Percentiles rank a stretch among this genome's conserved stretches.
These are phyloP conservation scores for Amyloporia xantha DNA, from an alignment of 768 basidiomycete genomes.

Conservation along the genomic window DNA sequence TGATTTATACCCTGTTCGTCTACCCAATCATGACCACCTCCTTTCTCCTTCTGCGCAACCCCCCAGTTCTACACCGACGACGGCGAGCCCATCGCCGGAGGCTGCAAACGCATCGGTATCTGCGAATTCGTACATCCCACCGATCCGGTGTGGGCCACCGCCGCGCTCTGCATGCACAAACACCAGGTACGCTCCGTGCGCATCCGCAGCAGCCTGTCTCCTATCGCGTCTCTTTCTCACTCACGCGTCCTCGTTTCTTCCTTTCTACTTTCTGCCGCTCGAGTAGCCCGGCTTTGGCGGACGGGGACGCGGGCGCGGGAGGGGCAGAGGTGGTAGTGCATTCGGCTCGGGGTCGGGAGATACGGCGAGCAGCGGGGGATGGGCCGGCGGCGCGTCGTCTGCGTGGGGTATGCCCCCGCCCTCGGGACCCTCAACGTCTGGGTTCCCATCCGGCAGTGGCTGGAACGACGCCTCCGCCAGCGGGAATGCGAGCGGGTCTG, in stretches of 20 bases:
- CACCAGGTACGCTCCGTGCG: neutral
- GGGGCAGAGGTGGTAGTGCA: neutral
- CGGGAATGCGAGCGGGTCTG: neutral
- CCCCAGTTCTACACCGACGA: slow-evolving; percentile 21
- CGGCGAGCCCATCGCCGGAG: slow-evolving; percentile 22
- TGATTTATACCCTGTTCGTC: slow-evolving; percentile 8
- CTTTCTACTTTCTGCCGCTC: neutral
- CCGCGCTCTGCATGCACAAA: slow-evolving; percentile 8
- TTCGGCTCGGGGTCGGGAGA: neutral
- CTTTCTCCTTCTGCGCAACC: slow-evolving; percentile 1
- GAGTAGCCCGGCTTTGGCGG: neutral
- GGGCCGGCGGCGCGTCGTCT: neutral
- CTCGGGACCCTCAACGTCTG: neutral
- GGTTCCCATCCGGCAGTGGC: no score
- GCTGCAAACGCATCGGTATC: slow-evolving; percentile 20
- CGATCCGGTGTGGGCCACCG: slow-evolving; percentile 27
- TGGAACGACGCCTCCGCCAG: no score
- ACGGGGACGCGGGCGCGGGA: neutral
- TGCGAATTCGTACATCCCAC: slow-evolving; percentile 29
- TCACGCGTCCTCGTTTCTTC: neutral
- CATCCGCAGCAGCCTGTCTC: no score
- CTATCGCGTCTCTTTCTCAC: neutral
- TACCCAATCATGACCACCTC: slow-evolving; percentile 5
- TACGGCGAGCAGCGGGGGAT: neutral
- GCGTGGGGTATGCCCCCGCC: neutral